phyloP scores from a whole-genome alignment of 805 yeast species.

The Barnettozyma sp. region DNA sequence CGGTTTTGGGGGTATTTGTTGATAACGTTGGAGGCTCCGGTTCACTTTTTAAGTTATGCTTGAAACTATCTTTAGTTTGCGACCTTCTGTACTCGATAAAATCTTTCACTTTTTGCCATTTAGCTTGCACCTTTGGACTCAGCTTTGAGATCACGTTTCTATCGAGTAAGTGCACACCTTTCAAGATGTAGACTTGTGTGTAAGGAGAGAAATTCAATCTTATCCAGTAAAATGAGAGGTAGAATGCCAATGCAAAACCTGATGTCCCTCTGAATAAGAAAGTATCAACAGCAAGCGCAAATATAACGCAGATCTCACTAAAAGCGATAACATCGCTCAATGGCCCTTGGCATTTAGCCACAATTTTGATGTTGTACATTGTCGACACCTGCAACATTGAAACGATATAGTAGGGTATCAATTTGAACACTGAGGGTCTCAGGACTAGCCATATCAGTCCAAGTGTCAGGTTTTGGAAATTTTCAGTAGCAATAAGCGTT shows the following conservation, averaged over 20 bases:
- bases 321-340: conserved; percentile 48
- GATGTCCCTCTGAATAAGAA: conserved; percentile 55
- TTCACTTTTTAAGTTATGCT: conserved; percentile 4
- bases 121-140: conserved; percentile 21
- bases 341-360: conserved; percentile 32
- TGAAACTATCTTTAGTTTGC: conserved; percentile 25
- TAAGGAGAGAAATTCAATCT: conserved; percentile 49
- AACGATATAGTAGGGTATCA: conserved; percentile 52
- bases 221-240: conserved; percentile 60
- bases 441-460: conserved; percentile 56
- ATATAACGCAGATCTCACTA: conserved; percentile 50
- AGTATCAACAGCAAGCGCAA: conserved; percentile 52
- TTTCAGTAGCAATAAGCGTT: conserved; percentile 62
- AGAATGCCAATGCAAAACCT: conserved; percentile 58
- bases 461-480: conserved; percentile 61
- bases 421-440: conserved; percentile 57
- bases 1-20: conserved; percentile 1
- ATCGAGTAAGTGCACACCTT: conserved; percentile 26
- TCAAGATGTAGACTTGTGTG: conserved; percentile 30
- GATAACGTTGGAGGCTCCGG: not conserved
- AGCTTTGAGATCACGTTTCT: conserved; percentile 29
- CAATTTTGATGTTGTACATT: conserved; percentile 33
- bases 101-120: conserved; percentile 35
- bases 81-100: conserved; percentile 37
- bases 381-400: conserved; percentile 50